These are phyloP conservation scores for Jatropha podagrica DNA, from an alignment of 441 rosid species.

Conservation along the genomic window DNA sequence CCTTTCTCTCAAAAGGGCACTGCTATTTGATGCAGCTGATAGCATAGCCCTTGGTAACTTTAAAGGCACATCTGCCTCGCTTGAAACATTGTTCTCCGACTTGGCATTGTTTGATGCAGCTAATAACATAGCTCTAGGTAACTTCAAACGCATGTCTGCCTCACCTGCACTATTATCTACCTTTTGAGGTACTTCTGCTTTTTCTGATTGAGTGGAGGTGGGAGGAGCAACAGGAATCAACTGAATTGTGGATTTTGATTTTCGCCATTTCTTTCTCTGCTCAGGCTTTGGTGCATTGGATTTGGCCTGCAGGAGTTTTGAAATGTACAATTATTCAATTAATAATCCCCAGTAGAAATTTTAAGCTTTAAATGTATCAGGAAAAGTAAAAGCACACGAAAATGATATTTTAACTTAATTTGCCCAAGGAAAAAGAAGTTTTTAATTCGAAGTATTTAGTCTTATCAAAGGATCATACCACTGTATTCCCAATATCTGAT, in stretches of 20 bases:
- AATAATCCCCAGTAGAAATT: neutral
- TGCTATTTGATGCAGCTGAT: slow-evolving; percentile 55
- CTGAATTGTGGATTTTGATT: slow-evolving; percentile 63
- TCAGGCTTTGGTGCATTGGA: slow-evolving; percentile 62
- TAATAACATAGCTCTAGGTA: slow-evolving; percentile 80
- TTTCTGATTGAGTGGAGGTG: slow-evolving; percentile 21
- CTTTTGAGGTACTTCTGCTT: slow-evolving; percentile 30
- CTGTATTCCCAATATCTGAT: slow-evolving; percentile 80
- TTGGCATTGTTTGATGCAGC: slow-evolving; percentile 42
- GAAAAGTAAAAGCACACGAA: too few species aligned
- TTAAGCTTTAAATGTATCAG: neutral
- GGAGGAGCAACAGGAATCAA: slow-evolving; percentile 65
- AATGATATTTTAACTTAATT: neutral
- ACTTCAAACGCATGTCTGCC: slow-evolving; percentile 46
- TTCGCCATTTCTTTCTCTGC: slow-evolving; percentile 83
- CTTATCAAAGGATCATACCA: slow-evolving; percentile 41
- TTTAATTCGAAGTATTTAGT: neutral
- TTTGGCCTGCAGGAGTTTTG: slow-evolving; percentile 50
- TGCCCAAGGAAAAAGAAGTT: neutral
- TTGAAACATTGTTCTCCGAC: slow-evolving; percentile 13
- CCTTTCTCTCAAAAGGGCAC: slow-evolving; percentile 72
- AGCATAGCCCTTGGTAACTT: slow-evolving; percentile 87
- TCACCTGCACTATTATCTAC: slow-evolving; percentile 26
- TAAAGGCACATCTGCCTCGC: slow-evolving; percentile 44
- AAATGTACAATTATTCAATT: neutral